These are phyloP conservation scores for Kwoniella mangroviensis DNA, from an alignment of 768 basidiomycete species.

Conservation along the genomic window DNA sequence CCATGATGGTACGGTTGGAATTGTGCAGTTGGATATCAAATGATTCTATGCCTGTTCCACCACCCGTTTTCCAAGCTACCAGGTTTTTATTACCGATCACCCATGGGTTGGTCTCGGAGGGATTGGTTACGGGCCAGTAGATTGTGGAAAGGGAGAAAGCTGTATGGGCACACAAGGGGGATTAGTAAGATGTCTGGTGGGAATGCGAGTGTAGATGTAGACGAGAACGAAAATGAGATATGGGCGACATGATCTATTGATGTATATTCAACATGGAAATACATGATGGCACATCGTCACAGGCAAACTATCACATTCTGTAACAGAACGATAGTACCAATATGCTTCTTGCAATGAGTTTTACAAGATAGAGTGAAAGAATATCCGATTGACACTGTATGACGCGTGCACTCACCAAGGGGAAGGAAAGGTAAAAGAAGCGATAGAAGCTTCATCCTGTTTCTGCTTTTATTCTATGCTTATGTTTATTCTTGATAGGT, in stretches of 20 bases:
- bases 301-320: too few species aligned
- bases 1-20: constrained; percentile 47
- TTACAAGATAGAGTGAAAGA: too few species aligned
- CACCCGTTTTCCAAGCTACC: constrained; percentile 51
- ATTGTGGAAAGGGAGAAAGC: constrained; percentile 38
- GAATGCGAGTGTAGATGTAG: background rate
- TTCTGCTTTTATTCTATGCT: background rate
- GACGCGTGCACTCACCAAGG: constrained; percentile 9
- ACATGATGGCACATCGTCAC: too few species aligned
- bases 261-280: too few species aligned
- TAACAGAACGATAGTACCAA: too few species aligned
- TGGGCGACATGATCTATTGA: too few species aligned
- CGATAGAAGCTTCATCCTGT: constrained; percentile 23
- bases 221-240: too few species aligned
- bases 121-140: constrained; percentile 54
- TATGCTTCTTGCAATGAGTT: too few species aligned
- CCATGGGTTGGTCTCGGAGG: constrained; percentile 45
- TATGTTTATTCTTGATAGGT: background rate
- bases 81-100: constrained; percentile 52
- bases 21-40: constrained; percentile 57
- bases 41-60: constrained; percentile 50
- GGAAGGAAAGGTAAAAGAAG: constrained; percentile 24
- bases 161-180: background rate
- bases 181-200: background rate
- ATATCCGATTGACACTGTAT: too few species aligned